Evolutionary conservation across 306 rosid species (phyloP).

Genomic region (Ammopiptanthus mongolicus): DNA sequence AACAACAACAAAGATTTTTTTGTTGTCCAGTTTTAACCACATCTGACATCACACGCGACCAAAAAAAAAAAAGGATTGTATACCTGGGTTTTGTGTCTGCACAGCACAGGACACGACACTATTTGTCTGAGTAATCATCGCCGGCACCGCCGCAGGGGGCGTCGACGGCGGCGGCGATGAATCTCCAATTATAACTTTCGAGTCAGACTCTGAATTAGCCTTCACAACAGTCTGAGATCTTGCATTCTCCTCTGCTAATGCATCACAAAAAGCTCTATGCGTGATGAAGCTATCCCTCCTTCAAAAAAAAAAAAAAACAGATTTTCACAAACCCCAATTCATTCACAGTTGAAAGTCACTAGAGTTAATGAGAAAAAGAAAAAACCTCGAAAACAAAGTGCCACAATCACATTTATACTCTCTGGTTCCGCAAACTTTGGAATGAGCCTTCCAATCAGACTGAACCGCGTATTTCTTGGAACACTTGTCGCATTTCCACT

Average conservation of each 20-base stretch:
- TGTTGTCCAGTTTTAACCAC: constrained; percentile 22
- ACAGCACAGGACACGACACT: constrained; percentile 33
- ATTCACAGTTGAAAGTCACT: not conserved
- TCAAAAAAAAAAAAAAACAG: constrained; percentile 19
- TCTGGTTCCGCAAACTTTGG: constrained; percentile 78
- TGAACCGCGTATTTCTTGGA: constrained; percentile 93
- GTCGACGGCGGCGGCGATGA: constrained; percentile 18
- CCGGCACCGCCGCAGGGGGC: not conserved
- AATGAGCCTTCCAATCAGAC: constrained; percentile 98
- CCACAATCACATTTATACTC: constrained; percentile 98
- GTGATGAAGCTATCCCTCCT: constrained; percentile 97
- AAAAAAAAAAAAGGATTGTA: constrained; percentile 17
- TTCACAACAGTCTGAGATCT: constrained; percentile 32
- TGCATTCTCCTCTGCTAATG: constrained; percentile 72
- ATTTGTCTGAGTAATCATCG: constrained; percentile 37
- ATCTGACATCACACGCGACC: constrained; percentile 43
- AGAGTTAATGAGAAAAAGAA: too few relatives aligned
- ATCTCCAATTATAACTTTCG: constrained; percentile 25
- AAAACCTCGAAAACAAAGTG: constrained; percentile 72
- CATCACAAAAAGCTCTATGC: constrained; percentile 94
- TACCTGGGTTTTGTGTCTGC: constrained; percentile 60
- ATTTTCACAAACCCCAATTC: not conserved
- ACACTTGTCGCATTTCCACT: constrained; percentile 96
- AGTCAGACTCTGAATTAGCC: constrained; percentile 37
- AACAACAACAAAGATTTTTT: not conserved